Percentiles rank a stretch among this genome's conserved stretches.
Evolutionary conservation across 2,329 filamentous ascomycete genomes (phyloP).

Genomic region (Ascochyta koolunga): DNA sequence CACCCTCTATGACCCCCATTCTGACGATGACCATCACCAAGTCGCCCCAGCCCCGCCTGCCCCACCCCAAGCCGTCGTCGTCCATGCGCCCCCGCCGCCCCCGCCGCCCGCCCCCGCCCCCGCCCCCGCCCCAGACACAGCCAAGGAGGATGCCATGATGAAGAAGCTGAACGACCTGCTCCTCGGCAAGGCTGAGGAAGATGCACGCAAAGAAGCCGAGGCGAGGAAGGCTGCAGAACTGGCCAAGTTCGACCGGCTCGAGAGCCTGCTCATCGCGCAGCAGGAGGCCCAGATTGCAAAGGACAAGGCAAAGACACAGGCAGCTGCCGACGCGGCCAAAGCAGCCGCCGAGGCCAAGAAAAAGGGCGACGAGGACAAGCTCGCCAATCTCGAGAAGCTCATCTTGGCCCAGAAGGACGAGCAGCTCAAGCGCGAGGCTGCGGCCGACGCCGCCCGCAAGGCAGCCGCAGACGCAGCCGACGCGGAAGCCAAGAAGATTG

Average conservation of each 20-base stretch:
- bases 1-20: slow-evolving; percentile 23
- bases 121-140: slow-evolving; percentile 27
- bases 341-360: slow-evolving; percentile 37
- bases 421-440: slow-evolving; percentile 46
- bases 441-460: slow-evolving; percentile 37
- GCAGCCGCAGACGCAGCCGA: slow-evolving; percentile 57
- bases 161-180: slow-evolving; percentile 38
- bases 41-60: slow-evolving; percentile 26
- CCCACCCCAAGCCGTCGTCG: slow-evolving; percentile 13
- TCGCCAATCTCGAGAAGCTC: slow-evolving; percentile 45
- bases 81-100: slow-evolving; percentile 26
- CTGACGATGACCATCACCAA: slow-evolving; percentile 30
- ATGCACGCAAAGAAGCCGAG: slow-evolving; percentile 33
- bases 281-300: slow-evolving; percentile 46
- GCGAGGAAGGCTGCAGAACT: slow-evolving; percentile 42
- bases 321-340: slow-evolving; percentile 35
- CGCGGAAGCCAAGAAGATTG: slow-evolving; percentile 58
- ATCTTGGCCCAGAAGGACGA: slow-evolving; percentile 52
- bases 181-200: slow-evolving; percentile 38
- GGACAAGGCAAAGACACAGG: slow-evolving; percentile 44
- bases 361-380: slow-evolving; percentile 44
- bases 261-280: slow-evolving; percentile 44
- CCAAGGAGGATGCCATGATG: slow-evolving; percentile 42
- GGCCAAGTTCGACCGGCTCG: slow-evolving; percentile 46
- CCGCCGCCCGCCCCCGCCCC: slow-evolving; percentile 22